These are phyloP conservation scores for Cynara cardunculus DNA, from an alignment of 129 eudicot species.

Conservation along the genomic window DNA sequence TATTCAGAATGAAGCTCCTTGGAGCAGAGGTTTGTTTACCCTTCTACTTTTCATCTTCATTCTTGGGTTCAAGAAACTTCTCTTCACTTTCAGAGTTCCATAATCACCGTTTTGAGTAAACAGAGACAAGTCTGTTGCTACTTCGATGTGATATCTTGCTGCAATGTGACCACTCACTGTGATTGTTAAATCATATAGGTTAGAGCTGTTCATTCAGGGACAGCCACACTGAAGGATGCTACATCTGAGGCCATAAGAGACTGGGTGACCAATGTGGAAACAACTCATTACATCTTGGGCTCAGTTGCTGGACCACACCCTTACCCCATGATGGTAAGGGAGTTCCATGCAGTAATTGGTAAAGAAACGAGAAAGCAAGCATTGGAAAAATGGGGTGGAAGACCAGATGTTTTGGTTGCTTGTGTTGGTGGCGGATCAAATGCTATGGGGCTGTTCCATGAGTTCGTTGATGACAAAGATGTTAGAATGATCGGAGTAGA, in stretches of 20 bases:
- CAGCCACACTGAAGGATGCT: slow-evolving; percentile 93
- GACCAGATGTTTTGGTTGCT: slow-evolving; percentile 84
- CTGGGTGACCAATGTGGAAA: slow-evolving; percentile 90
- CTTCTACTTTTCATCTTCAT: neutral
- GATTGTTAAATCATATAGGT: slow-evolving; percentile 38
- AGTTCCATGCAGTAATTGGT: slow-evolving; percentile 38
- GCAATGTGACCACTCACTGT: neutral
- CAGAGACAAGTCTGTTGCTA: no score
- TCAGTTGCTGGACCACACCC: slow-evolving; percentile 42
- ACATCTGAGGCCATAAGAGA: slow-evolving; percentile 93
- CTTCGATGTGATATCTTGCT: neutral
- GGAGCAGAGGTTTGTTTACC: slow-evolving; percentile 83
- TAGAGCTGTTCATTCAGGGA: slow-evolving; percentile 85
- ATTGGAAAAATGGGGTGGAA: slow-evolving; percentile 95
- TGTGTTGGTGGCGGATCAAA: slow-evolving; percentile 98
- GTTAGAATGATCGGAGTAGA: slow-evolving; percentile 91
- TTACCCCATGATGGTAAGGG: slow-evolving; percentile 40
- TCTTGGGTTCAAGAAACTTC: neutral
- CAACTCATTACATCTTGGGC: slow-evolving; percentile 43
- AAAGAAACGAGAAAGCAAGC: slow-evolving; percentile 96
- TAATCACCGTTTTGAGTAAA: neutral
- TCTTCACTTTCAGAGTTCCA: neutral
- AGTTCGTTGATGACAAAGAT: slow-evolving; percentile 78
- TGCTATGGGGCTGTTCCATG: slow-evolving; percentile 93
- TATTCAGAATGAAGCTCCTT: slow-evolving; percentile 86